Evolutionary conservation across 768 basidiomycete species (phyloP).

Genomic region (Agaricus sinodeliciosus): DNA sequence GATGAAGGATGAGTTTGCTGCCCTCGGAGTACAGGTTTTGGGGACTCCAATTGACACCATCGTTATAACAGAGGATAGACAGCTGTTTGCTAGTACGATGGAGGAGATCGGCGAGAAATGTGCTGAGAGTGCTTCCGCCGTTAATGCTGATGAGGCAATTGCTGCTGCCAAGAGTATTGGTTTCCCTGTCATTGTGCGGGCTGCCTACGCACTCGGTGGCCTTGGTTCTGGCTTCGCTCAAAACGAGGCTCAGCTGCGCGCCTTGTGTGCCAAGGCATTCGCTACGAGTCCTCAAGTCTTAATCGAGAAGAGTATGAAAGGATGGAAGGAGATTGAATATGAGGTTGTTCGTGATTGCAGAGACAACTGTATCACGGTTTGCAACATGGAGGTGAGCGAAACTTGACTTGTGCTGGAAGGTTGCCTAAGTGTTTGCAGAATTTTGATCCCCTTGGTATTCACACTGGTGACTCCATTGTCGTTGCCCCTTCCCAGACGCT

Average conservation of each 20-base stretch:
- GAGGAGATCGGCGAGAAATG: constrained; percentile 93
- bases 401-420: neutral
- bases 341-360: constrained; percentile 97
- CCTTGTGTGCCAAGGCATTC: constrained; percentile 90
- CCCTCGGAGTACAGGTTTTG: constrained; percentile 85
- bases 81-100: constrained; percentile 92
- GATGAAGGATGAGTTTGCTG: constrained; percentile 93
- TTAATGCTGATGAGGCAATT: constrained; percentile 78
- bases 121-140: constrained; percentile 84
- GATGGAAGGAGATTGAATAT: constrained; percentile 99
- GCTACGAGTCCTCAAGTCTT: constrained; percentile 97
- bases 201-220: constrained; percentile 94
- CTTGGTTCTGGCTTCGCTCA: constrained; percentile 96
- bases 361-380: constrained; percentile 98
- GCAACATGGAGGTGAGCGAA: constrained; percentile 94
- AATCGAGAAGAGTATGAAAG: constrained; percentile 99
- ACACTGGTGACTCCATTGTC: constrained; percentile 98
- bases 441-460: constrained; percentile 97
- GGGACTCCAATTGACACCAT: constrained; percentile 97
- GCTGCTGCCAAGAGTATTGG: constrained; percentile 80
- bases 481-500: constrained; percentile 97
- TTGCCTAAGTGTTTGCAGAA: constrained; percentile 50
- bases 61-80: constrained; percentile 94
- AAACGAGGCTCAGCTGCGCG: constrained; percentile 81
- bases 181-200: constrained; percentile 94